These are phyloP conservation scores for Arthrobotrys pseudoclavata DNA, from an alignment of 2,329 filamentous ascomycete genomes.

Conservation along the genomic window DNA sequence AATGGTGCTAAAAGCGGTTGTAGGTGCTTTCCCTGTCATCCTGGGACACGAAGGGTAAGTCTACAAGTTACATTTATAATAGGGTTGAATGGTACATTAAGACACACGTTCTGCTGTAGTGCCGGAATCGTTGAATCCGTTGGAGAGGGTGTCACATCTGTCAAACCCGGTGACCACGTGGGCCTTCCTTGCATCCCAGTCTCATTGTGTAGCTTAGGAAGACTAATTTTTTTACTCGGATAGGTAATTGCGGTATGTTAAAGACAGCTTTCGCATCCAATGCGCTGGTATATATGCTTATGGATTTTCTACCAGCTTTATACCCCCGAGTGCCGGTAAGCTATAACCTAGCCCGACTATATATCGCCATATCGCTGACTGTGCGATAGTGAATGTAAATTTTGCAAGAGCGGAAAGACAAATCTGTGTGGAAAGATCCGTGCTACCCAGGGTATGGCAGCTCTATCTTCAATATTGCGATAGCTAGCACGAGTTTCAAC, in stretches of 20 bases:
- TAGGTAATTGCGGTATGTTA: constrained; percentile 55
- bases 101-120: constrained; percentile 65
- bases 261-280: background rate
- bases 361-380: constrained; percentile 5
- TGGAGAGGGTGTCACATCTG: constrained; percentile 92
- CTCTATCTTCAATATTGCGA: background rate
- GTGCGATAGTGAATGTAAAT: constrained; percentile 92
- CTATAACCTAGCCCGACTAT: background rate
- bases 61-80: background rate
- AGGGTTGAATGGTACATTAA: background rate
- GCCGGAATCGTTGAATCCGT: constrained; percentile 93
- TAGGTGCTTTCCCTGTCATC: constrained; percentile 77
- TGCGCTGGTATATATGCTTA: constrained; percentile 1
- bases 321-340: constrained; percentile 46
- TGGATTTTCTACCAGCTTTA: constrained; percentile 30
- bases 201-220: background rate
- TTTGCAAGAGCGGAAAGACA: constrained; percentile 99
- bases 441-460: constrained; percentile 48
- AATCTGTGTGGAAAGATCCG: constrained; percentile 96
- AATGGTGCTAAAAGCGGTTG: background rate
- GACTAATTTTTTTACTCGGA: background rate
- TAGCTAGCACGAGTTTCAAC: background rate
- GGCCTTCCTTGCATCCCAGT: constrained; percentile 65
- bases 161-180: constrained; percentile 90
- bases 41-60: constrained; percentile 80